Base-by-base conservation (phyloP, 2,329 filamentous ascomycete species). In the Trichoderma lentiforme region DNA sequence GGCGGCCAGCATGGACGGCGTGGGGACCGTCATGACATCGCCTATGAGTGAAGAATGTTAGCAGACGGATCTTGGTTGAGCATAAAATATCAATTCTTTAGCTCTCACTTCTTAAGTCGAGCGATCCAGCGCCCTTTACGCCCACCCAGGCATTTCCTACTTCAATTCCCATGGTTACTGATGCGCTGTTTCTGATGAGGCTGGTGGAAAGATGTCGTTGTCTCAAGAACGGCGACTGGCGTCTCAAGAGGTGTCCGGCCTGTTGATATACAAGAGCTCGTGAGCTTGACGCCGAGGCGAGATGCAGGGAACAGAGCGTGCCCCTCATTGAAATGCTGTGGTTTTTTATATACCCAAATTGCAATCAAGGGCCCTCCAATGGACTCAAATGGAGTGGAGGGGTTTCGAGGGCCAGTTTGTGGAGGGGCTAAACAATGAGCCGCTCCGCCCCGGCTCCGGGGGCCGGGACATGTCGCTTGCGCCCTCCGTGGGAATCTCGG, bases 1-100 rank as follows among this genome's bases (percentile, higher is more conserved):
- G 18, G 95, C 93, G 58, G 88, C 84, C 47, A 98, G 89, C 95
- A 97, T 98, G 4, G 91, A 89, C 1, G 88, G 80, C 0, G 92
- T 96, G 0, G 93, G 93, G 1, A 91, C 92, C 4, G 94, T 97
- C 81, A 86, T 83, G 28, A 83, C 83, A 77, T 88, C 86, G 73
- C 86, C 86, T 86, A 62, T 12, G 24, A 12, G 56, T 14, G 3
- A 7, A n/a, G 15, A 0, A 28, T 5, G 26, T 58, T n/a, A 58
- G 26, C 28, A 58, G 15, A 18, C n/a, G 11, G 8, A 6, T 58
- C 15, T 12, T 32, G 4, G 21, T n/a, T 11, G 11, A n/a, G 4
- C 15, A 28, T 11, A 1, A 7, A 7, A 4, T 36, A 18, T 15
- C 1, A 30, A 26, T 58, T 15, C 2, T 28, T 18, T 2, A 21